Evolutionary conservation across 352 stramenopile genomes (phyloP).

Genomic region (Pythium utonaiense): DNA sequence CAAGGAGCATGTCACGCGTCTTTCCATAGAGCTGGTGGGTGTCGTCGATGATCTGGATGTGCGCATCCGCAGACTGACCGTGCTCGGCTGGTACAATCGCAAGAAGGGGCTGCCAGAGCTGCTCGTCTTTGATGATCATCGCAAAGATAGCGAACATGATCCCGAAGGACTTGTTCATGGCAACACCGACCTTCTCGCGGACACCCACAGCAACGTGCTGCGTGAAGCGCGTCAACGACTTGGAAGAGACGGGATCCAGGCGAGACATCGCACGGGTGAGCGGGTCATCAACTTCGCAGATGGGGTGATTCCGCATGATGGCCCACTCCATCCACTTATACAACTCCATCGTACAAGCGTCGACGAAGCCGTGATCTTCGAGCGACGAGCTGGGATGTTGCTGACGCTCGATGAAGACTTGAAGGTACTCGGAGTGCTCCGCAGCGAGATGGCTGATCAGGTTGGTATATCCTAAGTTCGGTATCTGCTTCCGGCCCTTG

Average conservation of each 20-base stretch:
- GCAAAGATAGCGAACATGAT: neutral
- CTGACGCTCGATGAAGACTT: neutral
- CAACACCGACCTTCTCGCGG: neutral
- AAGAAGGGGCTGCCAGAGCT: neutral
- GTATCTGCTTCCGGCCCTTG: neutral
- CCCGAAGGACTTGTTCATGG: neutral
- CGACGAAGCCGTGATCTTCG: neutral
- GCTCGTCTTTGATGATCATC: too few species aligned
- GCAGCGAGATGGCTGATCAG: neutral
- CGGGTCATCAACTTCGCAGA: neutral
- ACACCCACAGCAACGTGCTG: neutral
- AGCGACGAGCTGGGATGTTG: neutral
- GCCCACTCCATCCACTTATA: neutral
- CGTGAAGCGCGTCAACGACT: neutral
- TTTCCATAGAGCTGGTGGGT: neutral
- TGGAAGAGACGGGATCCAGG: neutral
- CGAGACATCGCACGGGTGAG: neutral
- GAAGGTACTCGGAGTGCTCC: neutral
- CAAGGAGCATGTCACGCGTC: neutral
- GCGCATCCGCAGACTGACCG: neutral
- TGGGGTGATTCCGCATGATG: neutral
- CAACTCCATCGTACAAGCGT: neutral
- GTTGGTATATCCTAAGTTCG: neutral
- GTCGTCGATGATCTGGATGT: neutral
- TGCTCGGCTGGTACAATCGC: neutral